phyloP scores from a whole-genome alignment of 2,329 filamentous ascomycete species.

The Scedosporium boydii region DNA sequence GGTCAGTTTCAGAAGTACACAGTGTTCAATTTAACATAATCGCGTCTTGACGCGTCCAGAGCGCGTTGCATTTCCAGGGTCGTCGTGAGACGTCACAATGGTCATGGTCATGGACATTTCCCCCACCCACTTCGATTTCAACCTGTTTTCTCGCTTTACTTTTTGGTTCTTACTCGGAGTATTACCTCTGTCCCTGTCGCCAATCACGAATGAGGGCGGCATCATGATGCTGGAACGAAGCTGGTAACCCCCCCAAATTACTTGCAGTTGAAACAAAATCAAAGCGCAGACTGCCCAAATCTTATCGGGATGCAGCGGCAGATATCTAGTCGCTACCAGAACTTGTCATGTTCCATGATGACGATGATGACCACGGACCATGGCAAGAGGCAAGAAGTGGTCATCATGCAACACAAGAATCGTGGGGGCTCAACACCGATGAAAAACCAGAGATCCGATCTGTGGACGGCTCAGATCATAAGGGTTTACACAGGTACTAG shows the following conservation, averaged over 20 bases:
- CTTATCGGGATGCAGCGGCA: background rate
- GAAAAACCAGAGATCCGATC: background rate
- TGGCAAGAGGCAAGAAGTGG: background rate
- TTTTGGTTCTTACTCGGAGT: background rate
- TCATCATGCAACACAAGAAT: background rate
- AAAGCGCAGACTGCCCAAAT: background rate
- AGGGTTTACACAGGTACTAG: background rate
- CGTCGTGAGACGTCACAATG: background rate
- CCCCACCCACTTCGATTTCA: background rate
- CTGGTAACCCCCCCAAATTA: background rate
- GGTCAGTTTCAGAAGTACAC: background rate
- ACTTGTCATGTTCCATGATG: background rate
- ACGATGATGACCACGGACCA: background rate
- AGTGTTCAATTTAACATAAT: background rate
- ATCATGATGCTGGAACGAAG: background rate
- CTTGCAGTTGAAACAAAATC: conserved; percentile 4
- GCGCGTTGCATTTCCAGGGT: background rate
- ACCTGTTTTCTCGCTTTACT: background rate
- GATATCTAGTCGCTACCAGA: background rate
- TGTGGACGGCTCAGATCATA: background rate
- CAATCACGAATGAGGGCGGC: background rate
- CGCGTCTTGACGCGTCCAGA: background rate
- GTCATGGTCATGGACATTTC: background rate
- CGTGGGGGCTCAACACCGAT: background rate
- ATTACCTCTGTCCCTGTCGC: background rate